phyloP scores from a whole-genome alignment of 2,329 filamentous ascomycete genomes.

The Fusarium poae region DNA sequence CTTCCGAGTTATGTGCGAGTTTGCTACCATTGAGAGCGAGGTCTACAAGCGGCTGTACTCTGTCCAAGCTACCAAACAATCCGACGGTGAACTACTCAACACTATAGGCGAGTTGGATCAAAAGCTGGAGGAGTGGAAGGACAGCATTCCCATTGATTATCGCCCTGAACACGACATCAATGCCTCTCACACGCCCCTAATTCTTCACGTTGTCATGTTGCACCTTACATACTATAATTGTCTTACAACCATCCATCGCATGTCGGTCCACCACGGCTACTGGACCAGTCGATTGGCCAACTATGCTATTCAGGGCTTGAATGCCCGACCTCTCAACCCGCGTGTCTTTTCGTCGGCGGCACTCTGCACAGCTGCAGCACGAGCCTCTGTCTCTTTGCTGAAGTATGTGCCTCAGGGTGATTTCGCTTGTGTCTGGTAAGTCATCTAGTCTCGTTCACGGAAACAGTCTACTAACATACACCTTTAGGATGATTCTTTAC shows the following conservation, averaged over 20 bases:
- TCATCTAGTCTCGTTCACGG: slow-evolving; percentile 26
- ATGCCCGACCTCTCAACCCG: slow-evolving; percentile 90
- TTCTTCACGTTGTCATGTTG: slow-evolving; percentile 91
- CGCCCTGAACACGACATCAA: slow-evolving; percentile 98
- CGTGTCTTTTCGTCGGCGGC: slow-evolving; percentile 94
- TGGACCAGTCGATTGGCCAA: slow-evolving; percentile 97
- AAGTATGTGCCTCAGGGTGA: slow-evolving; percentile 98
- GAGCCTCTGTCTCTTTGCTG: slow-evolving; percentile 91
- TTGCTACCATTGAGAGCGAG: slow-evolving; percentile 90
- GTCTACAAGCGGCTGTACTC: slow-evolving; percentile 96
- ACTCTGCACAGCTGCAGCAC: slow-evolving; percentile 90
- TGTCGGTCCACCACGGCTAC: slow-evolving; percentile 98
- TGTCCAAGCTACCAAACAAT: slow-evolving; percentile 90
- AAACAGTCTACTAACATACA: slow-evolving; percentile 47
- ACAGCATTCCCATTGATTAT: slow-evolving; percentile 93
- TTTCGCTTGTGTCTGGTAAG: slow-evolving; percentile 93
- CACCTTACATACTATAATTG: slow-evolving; percentile 99
- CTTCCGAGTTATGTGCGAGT: slow-evolving; percentile 92
- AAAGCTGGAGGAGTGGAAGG: slow-evolving; percentile 94
- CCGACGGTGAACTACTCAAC: slow-evolving; percentile 91
- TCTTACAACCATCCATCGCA: slow-evolving; percentile 95
- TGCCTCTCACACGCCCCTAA: slow-evolving; percentile 90
- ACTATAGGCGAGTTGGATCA: slow-evolving; percentile 95
- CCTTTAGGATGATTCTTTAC: slow-evolving; percentile 84
- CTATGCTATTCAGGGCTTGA: slow-evolving; percentile 93